phyloP scores from a whole-genome alignment of 768 basidiomycete genomes.

The Holtermannia corniformis region DNA sequence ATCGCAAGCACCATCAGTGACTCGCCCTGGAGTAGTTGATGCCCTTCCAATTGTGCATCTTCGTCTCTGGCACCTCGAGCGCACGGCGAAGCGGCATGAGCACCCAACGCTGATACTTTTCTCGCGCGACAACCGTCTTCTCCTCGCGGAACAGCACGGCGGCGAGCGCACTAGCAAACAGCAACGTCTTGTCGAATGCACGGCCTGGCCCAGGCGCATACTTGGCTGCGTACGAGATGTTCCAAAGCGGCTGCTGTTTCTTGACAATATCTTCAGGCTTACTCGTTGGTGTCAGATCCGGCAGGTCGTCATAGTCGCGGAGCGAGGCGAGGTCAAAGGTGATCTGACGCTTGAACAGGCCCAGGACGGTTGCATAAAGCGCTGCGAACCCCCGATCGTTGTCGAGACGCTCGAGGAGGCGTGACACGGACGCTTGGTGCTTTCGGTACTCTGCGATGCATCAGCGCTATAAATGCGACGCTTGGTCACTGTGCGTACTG shows the following conservation, averaged over 20 bases:
- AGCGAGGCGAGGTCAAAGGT: conserved; percentile 48
- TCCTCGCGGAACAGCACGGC: conserved; percentile 46
- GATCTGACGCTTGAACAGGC: conserved; percentile 53
- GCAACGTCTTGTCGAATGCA: conserved; percentile 56
- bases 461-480: too few species aligned
- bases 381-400: conserved; percentile 51
- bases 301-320: conserved; percentile 39
- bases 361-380: conserved; percentile 55
- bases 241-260: conserved; percentile 36
- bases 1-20: conserved; percentile 43
- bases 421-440: conserved; percentile 12
- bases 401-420: conserved; percentile 15
- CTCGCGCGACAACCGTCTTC: conserved; percentile 48
- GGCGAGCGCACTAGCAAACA: conserved; percentile 57
- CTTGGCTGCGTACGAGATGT: conserved; percentile 55
- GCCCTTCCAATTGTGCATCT: conserved; percentile 50
- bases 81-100: conserved; percentile 52
- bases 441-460: conserved; percentile 4
- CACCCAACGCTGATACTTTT: conserved; percentile 53
- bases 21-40: conserved; percentile 20
- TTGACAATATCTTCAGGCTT: conserved; percentile 4
- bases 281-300: conserved; percentile 15
- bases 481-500: too few species aligned
- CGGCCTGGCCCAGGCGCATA: conserved; percentile 59
- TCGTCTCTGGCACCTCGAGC: conserved; percentile 49